Conservation (phyloP, 345 rosid genomes). For the Eucalyptus tenuipes region DNA sequence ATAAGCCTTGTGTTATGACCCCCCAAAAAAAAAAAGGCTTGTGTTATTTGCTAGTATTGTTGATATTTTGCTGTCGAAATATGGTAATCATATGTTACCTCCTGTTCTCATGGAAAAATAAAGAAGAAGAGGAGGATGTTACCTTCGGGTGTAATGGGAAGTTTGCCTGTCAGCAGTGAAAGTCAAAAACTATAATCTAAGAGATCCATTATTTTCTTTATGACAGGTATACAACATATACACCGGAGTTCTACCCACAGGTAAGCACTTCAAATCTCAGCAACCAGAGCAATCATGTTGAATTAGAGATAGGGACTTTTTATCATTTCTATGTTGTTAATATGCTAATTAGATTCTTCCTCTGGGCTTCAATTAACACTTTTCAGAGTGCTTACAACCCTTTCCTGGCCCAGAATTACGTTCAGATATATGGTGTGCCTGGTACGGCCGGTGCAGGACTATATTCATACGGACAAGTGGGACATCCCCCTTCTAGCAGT, state of each 20-base stretch:
- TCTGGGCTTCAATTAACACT: neutral
- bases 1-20: neutral
- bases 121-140: neutral
- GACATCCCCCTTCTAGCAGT: slow-evolving; percentile 4
- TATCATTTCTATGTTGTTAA: neutral
- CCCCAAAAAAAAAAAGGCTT: too few species aligned
- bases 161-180: neutral
- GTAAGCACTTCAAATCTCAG: neutral
- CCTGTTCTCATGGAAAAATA: neutral
- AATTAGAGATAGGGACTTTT: neutral
- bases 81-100: neutral
- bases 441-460: slow-evolving; percentile 2
- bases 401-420: slow-evolving; percentile 10
- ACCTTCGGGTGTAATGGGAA: neutral
- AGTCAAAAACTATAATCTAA: neutral
- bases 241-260: slow-evolving; percentile 18
- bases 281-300: neutral
- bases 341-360: neutral
- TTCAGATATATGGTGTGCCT: slow-evolving; percentile 10
- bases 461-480: slow-evolving; percentile 10
- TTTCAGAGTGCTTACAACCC: slow-evolving; percentile 16
- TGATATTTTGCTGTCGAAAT: neutral
- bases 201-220: neutral
- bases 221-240: slow-evolving; percentile 16
- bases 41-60: neutral